These are phyloP conservation scores for Botrytis pseudocinerea DNA, from an alignment of 2,329 filamentous ascomycete species.

Conservation along the genomic window DNA sequence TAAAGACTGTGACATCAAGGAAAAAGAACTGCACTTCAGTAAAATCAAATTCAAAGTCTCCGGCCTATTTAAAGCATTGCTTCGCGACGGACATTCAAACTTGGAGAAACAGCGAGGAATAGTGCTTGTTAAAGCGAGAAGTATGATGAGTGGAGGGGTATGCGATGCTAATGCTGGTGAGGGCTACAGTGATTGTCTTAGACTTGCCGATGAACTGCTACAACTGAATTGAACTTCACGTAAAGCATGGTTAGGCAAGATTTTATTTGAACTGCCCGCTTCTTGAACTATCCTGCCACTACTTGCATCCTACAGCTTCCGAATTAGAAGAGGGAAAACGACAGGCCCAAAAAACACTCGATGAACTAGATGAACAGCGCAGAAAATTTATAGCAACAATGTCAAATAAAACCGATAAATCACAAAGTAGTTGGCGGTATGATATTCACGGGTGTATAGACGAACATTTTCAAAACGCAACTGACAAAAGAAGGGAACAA, in stretches of 20 bases:
- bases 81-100: too few relatives aligned
- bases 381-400: not conserved
- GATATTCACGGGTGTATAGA: not conserved
- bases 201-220: not conserved
- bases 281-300: not conserved
- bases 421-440: not conserved
- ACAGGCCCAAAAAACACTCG: not conserved
- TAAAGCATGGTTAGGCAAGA: not conserved
- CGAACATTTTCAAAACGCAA: not conserved
- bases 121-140: not conserved
- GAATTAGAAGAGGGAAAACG: not conserved
- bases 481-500: not conserved
- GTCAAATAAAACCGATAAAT: not conserved
- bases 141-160: not conserved
- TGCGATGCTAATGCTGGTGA: not conserved
- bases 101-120: not conserved
- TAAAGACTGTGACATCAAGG: fast-evolving
- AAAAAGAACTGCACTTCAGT: not conserved
- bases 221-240: not conserved
- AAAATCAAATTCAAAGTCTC: not conserved
- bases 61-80: not conserved
- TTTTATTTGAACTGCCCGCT: not conserved
- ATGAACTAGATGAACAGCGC: not conserved
- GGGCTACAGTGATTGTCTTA: not conserved
- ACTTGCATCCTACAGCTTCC: not conserved